Base-by-base conservation (phyloP, 1,139 yeast species). In the Yamadazyma trypodendri region DNA sequence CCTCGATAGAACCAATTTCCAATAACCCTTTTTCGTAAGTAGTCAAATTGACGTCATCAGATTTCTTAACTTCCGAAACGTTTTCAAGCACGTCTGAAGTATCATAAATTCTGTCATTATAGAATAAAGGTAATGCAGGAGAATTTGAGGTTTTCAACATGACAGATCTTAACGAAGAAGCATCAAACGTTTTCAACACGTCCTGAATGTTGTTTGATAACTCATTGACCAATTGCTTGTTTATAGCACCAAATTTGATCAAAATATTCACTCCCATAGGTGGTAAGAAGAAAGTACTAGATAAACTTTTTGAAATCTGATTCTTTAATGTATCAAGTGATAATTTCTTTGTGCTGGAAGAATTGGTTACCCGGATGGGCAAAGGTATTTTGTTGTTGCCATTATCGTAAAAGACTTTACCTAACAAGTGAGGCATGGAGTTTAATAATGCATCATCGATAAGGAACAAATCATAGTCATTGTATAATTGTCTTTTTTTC, bases 371-470 rank as follows among this genome's bases (percentile, higher is more conserved):
- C 54, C 72, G 76, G 36, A 90, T 71, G 14, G 95, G 81, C 36
- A 89, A 58, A 29, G 97, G 97, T 22, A 81, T 61, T 56, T 86
- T 86, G 42, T 66, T 60, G 40, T 72, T 68, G 31, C 72, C 63
- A 43, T 69, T 68, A 24, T 53, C 60, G 60, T 82, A 85, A 56
- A 89, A 92, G 3, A 77, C 71, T 63, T 87, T 87, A 36, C 97
- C 96, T 47, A 92, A 68, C 31, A 84, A 65, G 48, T 82, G 80
- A 38, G 98, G 98, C 65, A 90, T 72, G 44, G 86, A 70, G 36
- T 89, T 81, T 40, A 88, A 71, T 34, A 90, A 72, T 28, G 84
- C 81, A 50, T 89, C 96, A 62, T 92, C 97, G 35, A 87, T 81
- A 36, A 92, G 60, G 58, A 92, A 87, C 44, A 89, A 51, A 53